Evolutionary conservation across 176 grass and related monocot genomes (phyloP), one percentile per base, ranked within the genome.

Genomic region (Chrysopogon serrulatus): DNA sequence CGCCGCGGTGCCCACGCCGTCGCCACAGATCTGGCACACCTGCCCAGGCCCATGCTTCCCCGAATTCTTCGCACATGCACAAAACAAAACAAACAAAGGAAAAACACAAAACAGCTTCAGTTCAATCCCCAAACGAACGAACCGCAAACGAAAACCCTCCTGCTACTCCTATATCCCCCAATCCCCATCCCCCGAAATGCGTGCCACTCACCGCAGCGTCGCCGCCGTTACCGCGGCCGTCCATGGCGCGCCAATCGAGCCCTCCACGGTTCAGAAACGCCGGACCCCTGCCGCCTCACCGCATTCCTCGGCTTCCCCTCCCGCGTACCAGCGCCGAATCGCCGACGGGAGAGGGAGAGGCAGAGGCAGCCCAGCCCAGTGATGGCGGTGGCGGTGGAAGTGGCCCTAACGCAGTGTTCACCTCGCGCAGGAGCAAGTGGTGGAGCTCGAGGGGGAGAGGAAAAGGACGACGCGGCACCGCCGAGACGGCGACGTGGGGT

Each of bases 11-110:
- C 95, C 95, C 73, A 98, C 95, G 68, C 88, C 88, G 41, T 98
- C 95, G 37, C 92, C 82, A 79, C 95, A 98, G 90, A 98, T 98
- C 92, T 98, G 95, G 76, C 95, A 98, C 62, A 90, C 62, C 65
- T 95, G 90, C 10, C 79, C 90, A 7, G 77, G 78, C 67, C 27
- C 66, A 67, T 84, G 87, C 92, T 91, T 89, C 8, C 41, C 89
- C 30, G 89, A 86, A 84, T 84, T 87, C 89, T 94, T 65, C 89
- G 60, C 76, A 40, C 44, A 19, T 42, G 21, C 69, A 8, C 59
- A 35, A 26, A 14, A 45, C 7, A 10, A 31, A n/a, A 66, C 57
- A 53, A 31, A 27, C 24, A 16, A 3, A 9, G 41, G 11, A 78
- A 51, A 5, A 33, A 83, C 23, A 32, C 10, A 71, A 40, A 76